Percentiles rank a stretch among this genome's conserved stretches.
phyloP scores from a whole-genome alignment of 2,329 filamentous ascomycete species.

The Orbilia brochopaga region DNA sequence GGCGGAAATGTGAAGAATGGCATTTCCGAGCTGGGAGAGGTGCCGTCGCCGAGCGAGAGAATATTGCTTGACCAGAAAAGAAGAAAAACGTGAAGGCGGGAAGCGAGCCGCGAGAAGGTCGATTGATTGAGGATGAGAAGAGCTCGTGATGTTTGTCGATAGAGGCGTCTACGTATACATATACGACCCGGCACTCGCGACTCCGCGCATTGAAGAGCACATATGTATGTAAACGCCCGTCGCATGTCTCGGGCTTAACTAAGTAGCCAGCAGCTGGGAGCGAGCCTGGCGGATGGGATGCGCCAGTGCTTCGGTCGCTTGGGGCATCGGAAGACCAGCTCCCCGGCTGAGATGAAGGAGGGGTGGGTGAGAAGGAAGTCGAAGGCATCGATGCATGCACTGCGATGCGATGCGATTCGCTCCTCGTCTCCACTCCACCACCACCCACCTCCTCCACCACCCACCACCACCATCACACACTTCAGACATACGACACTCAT shows the following conservation, averaged over 20 bases:
- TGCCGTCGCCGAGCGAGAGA: no score
- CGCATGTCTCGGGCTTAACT: neutral
- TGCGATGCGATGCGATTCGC: neutral
- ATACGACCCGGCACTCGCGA: no score
- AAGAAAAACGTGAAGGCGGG: no score
- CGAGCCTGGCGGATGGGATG: no score
- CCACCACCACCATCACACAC: neutral
- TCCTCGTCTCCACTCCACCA: neutral
- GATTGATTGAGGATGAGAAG: neutral
- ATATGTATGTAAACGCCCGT: conserved; percentile 3
- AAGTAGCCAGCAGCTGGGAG: no score
- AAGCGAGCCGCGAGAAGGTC: neutral
- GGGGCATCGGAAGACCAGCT: no score
- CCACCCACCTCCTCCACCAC: neutral
- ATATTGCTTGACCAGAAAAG: no score
- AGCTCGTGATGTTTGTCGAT: neutral
- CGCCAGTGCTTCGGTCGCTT: no score
- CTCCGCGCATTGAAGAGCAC: no score
- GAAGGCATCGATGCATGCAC: neutral
- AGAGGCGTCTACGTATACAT: neutral
- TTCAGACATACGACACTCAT: no score
- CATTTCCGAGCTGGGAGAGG: no score
- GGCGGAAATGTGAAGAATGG: neutral
- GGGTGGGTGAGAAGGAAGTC: neutral
- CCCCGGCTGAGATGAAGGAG: no score